Evolutionary conservation across 164 flowering plant species (phyloP).

Genomic region (Taxillus chinensis): DNA sequence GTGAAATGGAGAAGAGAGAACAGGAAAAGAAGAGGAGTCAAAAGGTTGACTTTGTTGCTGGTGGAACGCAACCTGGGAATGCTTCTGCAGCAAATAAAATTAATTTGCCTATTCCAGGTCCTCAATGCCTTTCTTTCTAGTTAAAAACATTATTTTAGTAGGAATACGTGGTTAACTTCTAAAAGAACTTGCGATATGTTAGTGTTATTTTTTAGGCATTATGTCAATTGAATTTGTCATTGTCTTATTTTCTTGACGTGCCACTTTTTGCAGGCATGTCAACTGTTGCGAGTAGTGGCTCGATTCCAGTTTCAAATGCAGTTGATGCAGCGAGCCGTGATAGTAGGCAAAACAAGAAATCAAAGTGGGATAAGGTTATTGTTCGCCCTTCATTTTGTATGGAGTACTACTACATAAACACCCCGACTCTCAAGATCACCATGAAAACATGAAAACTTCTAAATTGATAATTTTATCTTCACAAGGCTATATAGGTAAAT

Average conservation of each 20-base stretch:
- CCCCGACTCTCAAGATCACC: too few relatives aligned
- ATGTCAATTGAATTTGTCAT: not conserved
- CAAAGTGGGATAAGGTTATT: conserved; percentile 95
- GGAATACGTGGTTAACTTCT: not conserved
- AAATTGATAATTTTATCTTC: too few relatives aligned
- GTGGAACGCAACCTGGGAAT: conserved; percentile 49
- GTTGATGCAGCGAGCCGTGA: conserved; percentile 47
- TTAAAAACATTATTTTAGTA: not conserved
- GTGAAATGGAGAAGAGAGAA: conserved; percentile 76
- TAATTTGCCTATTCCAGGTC: conserved; percentile 54
- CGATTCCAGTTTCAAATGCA: conserved; percentile 25
- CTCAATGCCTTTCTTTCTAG: not conserved
- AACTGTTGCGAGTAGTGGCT: conserved; percentile 29
- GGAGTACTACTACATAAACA: too few relatives aligned
- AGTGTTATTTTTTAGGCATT: too few relatives aligned
- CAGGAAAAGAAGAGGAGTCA: conserved; percentile 75
- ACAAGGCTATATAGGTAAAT: too few relatives aligned
- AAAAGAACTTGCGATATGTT: not conserved
- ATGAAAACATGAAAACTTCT: too few relatives aligned
- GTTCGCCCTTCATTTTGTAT: not conserved
- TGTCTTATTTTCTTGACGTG: not conserved
- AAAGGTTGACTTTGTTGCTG: conserved; percentile 66
- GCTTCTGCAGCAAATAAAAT: conserved; percentile 35
- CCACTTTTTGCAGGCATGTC: conserved; percentile 28
- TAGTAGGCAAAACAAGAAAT: conserved; percentile 79